Evolutionary conservation across 768 basidiomycete species (phyloP).

Genomic region (Agaricus subrufescens): DNA sequence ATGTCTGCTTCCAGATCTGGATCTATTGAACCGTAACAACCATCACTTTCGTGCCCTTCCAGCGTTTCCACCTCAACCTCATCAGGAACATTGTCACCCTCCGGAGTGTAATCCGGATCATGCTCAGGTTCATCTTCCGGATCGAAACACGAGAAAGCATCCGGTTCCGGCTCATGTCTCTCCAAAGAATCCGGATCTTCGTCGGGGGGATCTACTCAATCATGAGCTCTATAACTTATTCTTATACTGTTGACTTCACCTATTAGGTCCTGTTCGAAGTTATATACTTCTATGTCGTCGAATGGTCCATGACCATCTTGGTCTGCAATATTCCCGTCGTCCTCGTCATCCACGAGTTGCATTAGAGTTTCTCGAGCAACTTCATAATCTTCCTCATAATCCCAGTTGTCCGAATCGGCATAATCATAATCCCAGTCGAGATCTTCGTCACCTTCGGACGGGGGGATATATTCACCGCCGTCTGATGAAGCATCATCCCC

Average conservation of each 20-base stretch:
- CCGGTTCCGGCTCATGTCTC: background rate
- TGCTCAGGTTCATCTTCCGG: background rate
- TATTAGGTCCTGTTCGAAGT: background rate
- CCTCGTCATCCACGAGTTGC: constrained; percentile 14
- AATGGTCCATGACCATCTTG: constrained; percentile 1
- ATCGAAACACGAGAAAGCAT: background rate
- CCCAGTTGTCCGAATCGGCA: background rate
- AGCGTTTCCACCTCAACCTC: constrained; percentile 4
- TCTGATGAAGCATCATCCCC: constrained; percentile 61
- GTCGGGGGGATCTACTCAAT: background rate
- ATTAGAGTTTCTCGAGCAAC: constrained; percentile 12
- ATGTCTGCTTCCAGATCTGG: constrained; percentile 18
- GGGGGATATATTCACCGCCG: constrained; percentile 62
- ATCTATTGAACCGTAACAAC: constrained; percentile 13
- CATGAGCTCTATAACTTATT: background rate
- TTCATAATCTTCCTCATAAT: constrained; percentile 15
- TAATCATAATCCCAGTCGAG: constrained; percentile 40
- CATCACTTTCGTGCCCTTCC: background rate
- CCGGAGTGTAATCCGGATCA: background rate
- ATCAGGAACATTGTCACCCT: constrained; percentile 14
- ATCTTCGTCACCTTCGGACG: constrained; percentile 47
- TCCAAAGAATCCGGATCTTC: background rate
- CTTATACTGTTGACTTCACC: background rate
- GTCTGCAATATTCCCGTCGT: constrained; percentile 17
- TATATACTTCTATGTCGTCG: background rate